Evolutionary conservation across 768 basidiomycete species (phyloP).

Genomic region (Lentinula raphanica): DNA sequence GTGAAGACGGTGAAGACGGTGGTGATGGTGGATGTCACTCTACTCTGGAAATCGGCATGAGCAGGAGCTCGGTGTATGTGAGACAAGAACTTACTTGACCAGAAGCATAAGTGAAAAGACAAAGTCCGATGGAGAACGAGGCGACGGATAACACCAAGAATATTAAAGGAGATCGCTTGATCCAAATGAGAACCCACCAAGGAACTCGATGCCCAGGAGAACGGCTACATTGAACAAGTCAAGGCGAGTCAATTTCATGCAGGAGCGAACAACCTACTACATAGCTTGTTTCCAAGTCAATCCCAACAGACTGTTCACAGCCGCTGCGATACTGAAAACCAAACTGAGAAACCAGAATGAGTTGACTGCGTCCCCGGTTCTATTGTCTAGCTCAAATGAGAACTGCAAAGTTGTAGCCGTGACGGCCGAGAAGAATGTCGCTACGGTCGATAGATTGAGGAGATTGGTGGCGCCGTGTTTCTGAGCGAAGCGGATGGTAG

Average conservation of each 20-base stretch:
- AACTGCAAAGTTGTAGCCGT: conserved; percentile 59
- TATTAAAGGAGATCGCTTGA: conserved; percentile 77
- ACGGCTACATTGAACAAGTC: conserved; percentile 37
- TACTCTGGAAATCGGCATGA: conserved; percentile 32
- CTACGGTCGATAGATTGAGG: conserved; percentile 69
- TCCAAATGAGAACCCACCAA: conserved; percentile 85
- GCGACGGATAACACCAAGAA: conserved; percentile 82
- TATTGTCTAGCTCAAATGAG: conserved; percentile 40
- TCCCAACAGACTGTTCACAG: conserved; percentile 72
- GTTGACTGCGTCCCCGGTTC: conserved; percentile 52
- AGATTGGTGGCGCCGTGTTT: conserved; percentile 67
- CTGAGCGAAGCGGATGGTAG: conserved; percentile 72
- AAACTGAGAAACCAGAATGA: conserved; percentile 71
- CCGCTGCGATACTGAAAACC: conserved; percentile 73
- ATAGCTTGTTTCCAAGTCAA: conserved; percentile 79
- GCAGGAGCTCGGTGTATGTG: not conserved
- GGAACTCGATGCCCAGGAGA: conserved; percentile 73
- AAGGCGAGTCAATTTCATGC: conserved; percentile 1
- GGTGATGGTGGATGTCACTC: conserved; percentile 62
- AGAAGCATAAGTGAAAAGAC: conserved; percentile 74
- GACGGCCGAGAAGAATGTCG: conserved; percentile 36
- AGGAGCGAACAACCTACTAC: conserved; percentile 50
- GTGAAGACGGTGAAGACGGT: conserved; percentile 74
- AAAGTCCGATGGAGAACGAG: conserved; percentile 74
- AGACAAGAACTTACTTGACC: conserved; percentile 41